phyloP scores from a whole-genome alignment of 192 early-diverging fungal genomes.

The Umbelopsis sp. region DNA sequence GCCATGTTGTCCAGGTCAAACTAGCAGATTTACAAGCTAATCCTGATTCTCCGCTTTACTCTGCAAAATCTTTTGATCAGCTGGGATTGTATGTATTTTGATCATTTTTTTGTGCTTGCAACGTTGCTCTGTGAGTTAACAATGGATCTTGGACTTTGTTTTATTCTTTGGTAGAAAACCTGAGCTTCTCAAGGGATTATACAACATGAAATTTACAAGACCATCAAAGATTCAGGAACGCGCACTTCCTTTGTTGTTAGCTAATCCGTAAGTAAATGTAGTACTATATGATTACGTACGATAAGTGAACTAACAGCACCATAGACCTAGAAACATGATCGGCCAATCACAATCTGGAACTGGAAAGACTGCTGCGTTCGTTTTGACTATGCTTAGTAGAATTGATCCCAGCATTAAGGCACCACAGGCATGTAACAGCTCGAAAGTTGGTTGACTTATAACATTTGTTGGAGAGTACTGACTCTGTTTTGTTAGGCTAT shows the following conservation, averaged over 20 bases:
- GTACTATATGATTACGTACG: neutral
- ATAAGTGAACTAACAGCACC: neutral
- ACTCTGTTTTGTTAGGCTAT: conserved; percentile 47
- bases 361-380: conserved; percentile 96
- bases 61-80: conserved; percentile 78
- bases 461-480: too few species aligned
- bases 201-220: conserved; percentile 89
- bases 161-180: conserved; percentile 48
- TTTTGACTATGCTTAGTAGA: conserved; percentile 88
- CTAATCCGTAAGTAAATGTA: conserved; percentile 66
- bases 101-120: neutral
- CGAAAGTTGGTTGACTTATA: too few species aligned
- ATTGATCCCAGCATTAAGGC: conserved; percentile 68
- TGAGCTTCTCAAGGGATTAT: conserved; percentile 89
- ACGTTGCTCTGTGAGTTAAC: neutral
- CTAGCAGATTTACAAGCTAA: conserved; percentile 66
- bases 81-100: conserved; percentile 60
- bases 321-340: conserved; percentile 89
- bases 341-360: conserved; percentile 98
- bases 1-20: conserved; percentile 54
- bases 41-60: conserved; percentile 75
- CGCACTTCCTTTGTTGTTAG: conserved; percentile 86
- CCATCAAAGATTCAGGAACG: conserved; percentile 97
- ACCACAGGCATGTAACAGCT: conserved; percentile 51
- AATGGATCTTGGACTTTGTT: neutral